Conservation (phyloP, 2,329 filamentous ascomycete species). For the Verticillium dahliae region DNA sequence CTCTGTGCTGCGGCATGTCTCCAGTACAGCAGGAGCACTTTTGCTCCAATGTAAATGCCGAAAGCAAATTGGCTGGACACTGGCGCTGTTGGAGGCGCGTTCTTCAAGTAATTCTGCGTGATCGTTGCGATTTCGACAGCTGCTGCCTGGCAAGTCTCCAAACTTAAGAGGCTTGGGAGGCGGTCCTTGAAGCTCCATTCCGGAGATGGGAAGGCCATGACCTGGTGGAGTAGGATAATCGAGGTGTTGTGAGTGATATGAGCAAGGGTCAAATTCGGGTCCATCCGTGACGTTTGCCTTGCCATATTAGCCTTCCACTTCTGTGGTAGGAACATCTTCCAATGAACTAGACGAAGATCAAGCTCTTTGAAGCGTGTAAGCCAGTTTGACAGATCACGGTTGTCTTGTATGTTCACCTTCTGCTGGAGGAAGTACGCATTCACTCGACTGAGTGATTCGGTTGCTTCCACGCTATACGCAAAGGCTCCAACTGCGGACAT, state of each 20-base stretch:
- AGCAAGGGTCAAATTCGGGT: constrained; percentile 26
- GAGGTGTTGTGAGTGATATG: constrained; percentile 29
- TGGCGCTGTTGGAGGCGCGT: constrained; percentile 15
- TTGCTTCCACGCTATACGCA: constrained; percentile 30
- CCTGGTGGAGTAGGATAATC: constrained; percentile 27
- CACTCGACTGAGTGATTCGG: constrained; percentile 29
- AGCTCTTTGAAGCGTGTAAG: constrained; percentile 31
- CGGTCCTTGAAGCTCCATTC: constrained; percentile 4
- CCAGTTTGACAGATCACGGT: constrained; percentile 25
- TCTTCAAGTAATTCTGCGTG: constrained; percentile 30
- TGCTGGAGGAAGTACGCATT: constrained; percentile 30
- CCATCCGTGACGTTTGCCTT: constrained; percentile 9
- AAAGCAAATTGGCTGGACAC: constrained; percentile 32
- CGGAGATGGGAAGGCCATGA: constrained; percentile 18
- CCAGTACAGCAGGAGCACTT: constrained; percentile 27
- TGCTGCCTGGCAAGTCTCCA: constrained; percentile 34
- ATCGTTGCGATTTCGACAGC: constrained; percentile 35
- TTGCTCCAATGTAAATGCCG: constrained; percentile 31
- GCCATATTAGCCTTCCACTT: constrained; percentile 26
- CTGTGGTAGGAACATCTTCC: constrained; percentile 29
- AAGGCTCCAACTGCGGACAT: constrained; percentile 27
- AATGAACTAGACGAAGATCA: constrained; percentile 29
- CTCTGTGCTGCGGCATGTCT: constrained; percentile 14
- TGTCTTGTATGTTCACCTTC: constrained; percentile 20
- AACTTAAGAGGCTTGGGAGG: constrained; percentile 25